phyloP scores from a whole-genome alignment of 2,329 filamentous ascomycete species.

The Trichoderma koningii region DNA sequence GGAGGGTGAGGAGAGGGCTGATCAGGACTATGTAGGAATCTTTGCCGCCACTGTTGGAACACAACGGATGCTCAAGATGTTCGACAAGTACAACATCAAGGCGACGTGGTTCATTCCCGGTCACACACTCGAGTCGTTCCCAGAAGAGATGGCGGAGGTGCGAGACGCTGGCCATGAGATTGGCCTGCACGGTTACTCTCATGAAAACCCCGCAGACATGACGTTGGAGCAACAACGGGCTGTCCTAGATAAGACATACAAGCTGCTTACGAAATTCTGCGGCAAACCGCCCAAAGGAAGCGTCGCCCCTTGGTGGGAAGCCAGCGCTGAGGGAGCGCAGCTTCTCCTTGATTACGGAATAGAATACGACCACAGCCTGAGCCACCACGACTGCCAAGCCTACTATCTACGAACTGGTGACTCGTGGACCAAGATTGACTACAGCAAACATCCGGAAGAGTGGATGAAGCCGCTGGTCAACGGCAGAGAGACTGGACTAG shows the following conservation, averaged over 20 bases:
- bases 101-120: constrained; percentile 13
- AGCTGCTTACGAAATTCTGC: background rate
- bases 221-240: constrained; percentile 2
- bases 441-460: background rate
- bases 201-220: constrained; percentile 13
- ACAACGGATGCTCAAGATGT: constrained; percentile 6
- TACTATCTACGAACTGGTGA: constrained; percentile 11
- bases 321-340: constrained; percentile 7
- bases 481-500: constrained; percentile 8
- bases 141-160: constrained; percentile 1
- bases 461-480: constrained; percentile 10
- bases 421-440: constrained; percentile 10
- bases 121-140: constrained; percentile 9
- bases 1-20: background rate
- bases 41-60: constrained; percentile 10
- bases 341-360: constrained; percentile 1
- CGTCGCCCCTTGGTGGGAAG: constrained; percentile 11
- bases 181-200: constrained; percentile 10
- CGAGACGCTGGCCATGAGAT: constrained; percentile 11
- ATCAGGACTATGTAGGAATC: background rate
- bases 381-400: constrained; percentile 3
- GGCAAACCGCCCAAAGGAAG: constrained; percentile 9
- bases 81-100: constrained; percentile 7
- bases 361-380: constrained; percentile 4
- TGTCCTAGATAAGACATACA: constrained; percentile 3